phyloP scores from a whole-genome alignment of 1,284 basidiomycete species.

The Flammula alnicola region DNA sequence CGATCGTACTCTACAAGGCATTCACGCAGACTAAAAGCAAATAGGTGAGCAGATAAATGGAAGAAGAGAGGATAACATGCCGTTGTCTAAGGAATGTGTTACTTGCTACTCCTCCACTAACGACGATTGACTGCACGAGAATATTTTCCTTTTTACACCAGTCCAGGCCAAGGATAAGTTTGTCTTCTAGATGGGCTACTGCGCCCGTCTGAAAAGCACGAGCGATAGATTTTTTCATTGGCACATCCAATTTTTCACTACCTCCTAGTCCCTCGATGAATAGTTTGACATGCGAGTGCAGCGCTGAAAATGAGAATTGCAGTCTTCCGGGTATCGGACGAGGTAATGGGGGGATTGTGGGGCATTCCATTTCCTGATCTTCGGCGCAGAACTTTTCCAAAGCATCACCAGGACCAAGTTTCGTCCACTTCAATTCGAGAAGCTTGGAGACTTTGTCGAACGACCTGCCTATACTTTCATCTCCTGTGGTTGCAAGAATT shows the following conservation, averaged over 20 bases:
- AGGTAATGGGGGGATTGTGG: constrained; percentile 48
- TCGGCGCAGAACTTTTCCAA: constrained; percentile 71
- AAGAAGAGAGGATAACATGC: constrained; percentile 46
- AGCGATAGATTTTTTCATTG: constrained; percentile 55
- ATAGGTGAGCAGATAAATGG: neutral
- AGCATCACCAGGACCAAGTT: constrained; percentile 72
- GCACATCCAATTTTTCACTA: constrained; percentile 37
- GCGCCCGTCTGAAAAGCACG: constrained; percentile 76
- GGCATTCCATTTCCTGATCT: constrained; percentile 30
- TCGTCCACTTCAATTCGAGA: constrained; percentile 67
- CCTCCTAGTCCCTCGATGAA: constrained; percentile 47
- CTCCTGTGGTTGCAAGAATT: constrained; percentile 77
- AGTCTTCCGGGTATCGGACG: constrained; percentile 60
- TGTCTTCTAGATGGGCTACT: constrained; percentile 75
- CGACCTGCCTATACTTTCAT: constrained; percentile 78
- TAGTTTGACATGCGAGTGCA: constrained; percentile 69
- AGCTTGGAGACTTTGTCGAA: constrained; percentile 83
- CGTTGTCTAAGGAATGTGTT: constrained; percentile 71
- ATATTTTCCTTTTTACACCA: constrained; percentile 47
- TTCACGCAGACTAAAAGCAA: constrained; percentile 44
- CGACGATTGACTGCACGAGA: constrained; percentile 63
- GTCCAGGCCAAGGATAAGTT: constrained; percentile 66
- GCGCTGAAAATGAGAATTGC: constrained; percentile 78
- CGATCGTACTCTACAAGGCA: constrained; percentile 41
- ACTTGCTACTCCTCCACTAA: constrained; percentile 91